phyloP scores from a whole-genome alignment of 1,139 yeast species.

The Hyphopichia fennica region DNA sequence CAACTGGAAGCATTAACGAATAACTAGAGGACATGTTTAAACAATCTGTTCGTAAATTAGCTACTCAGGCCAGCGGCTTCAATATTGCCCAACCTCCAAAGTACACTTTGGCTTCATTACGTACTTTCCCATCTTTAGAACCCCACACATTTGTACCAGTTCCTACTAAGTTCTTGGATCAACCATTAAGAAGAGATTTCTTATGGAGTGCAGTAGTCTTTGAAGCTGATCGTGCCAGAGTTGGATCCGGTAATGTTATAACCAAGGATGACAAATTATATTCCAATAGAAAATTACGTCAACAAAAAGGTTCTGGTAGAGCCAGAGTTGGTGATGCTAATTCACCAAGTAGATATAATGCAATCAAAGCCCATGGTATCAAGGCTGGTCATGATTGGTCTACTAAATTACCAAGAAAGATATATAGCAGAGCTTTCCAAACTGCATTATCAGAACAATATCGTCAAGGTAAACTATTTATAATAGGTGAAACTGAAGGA shows the following conservation, averaged over 20 bases:
- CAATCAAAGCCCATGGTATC: constrained; percentile 88
- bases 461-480: constrained; percentile 66
- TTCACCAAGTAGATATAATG: constrained; percentile 88
- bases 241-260: constrained; percentile 83
- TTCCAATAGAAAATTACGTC: constrained; percentile 77
- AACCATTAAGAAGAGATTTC: constrained; percentile 84
- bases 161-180: constrained; percentile 63
- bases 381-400: constrained; percentile 89
- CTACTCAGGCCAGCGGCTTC: constrained; percentile 29
- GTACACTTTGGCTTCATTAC: constrained; percentile 76
- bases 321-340: constrained; percentile 97
- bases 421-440: constrained; percentile 74
- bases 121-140: constrained; percentile 86
- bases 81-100: constrained; percentile 55
- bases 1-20: background rate
- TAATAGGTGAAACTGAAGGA: constrained; percentile 58
- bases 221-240: constrained; percentile 88
- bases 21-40: constrained; percentile 21
- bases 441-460: constrained; percentile 82
- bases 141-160: constrained; percentile 78
- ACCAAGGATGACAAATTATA: constrained; percentile 86
- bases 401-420: constrained; percentile 73
- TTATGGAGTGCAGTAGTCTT: constrained; percentile 92
- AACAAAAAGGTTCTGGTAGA: constrained; percentile 92
- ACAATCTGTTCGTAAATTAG: constrained; percentile 30